Base-by-base conservation (phyloP, 345 rosid genomes). In the Fremontodendron californicum region DNA sequence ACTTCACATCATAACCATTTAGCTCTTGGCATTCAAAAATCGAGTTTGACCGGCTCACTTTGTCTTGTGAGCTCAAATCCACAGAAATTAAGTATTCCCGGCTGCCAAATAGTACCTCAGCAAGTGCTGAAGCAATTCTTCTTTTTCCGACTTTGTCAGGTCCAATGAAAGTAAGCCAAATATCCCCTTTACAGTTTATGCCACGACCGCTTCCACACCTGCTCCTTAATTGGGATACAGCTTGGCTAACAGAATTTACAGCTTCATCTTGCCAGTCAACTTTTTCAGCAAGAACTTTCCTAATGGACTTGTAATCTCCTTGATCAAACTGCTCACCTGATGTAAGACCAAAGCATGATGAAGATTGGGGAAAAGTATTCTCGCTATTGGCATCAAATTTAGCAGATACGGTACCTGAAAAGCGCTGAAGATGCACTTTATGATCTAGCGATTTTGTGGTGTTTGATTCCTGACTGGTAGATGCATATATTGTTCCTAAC, bases 101-200 rank as follows among this genome's bases (percentile, higher is more conserved):
- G 71, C 85, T 83, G 31, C 91, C 88, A 42, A 68, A 89, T 12
- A 93, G 76, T 54, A 83, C 76, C 84, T 90, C 90, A 37, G 94
- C 88, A 55, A 93, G 86, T 37, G 87, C 78, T 39, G 79, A 78
- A 18, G 94, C 98, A 63, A 89, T 82, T 81, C 83, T 89, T 84
- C 77, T 87, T 85, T 91, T 93, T 43, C 94, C 96, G 16, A 81
- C 82, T 77, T 66, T 81, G 74, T 93, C 96, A 39, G 93, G 91
- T 74, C 98, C 96, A 73, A 90, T 86, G 84, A 93, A 88, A 81
- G 86, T 82, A 11, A 93, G 78, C 92, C 93, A 93, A 69, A 87
- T 75, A 78, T 83, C 87, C 73, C 85, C 78, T 78, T 80, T 75
- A 51, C 67, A 21, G 62, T 71, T 82, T 40, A 85, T 60, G 48